Base-by-base conservation (phyloP, 441 rosid genomes). In the Gossypium aridum region DNA sequence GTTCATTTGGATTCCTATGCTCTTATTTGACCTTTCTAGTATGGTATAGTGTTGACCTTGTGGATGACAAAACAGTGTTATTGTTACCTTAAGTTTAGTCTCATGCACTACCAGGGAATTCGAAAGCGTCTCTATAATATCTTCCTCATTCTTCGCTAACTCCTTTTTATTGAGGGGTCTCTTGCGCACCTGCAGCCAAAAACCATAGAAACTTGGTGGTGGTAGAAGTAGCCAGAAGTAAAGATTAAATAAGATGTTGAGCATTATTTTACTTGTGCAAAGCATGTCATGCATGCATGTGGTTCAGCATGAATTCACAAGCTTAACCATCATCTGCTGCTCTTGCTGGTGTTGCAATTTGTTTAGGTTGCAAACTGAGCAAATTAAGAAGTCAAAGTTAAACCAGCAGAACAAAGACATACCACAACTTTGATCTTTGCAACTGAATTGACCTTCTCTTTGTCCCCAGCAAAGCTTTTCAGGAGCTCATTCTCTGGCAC, bases 361-460 rank as follows among this genome's bases (percentile, higher is more conserved):
- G 60, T 64, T 63, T 25, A 49, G 56, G 7, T 16, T 49, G 57
- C 14, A 64, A 4, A 47, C 13, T n/a, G 19, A 20, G 25, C 22
- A 14, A 64, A 28, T 56, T 37, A 43, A 9, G 25, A 39, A 57
- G 0, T n/a, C 25, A 43, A 61, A 63, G 63, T 9, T 1, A 72
- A 76, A 65, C 3, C 12, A 64, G 49, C 28, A 72, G 63, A 55
- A 63, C n/a, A 39, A 34, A 70, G 80, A 71, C 97, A 43, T 85
- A 96, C 99, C 96, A 96, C 98, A 64, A 96, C 99, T 96, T 96
- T 96, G 69, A 96, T 96, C 87, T 96, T 96, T 49, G 99, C 99
- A 67, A 93, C 99, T 77, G 98, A 83, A 80, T 87, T 90, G 77
- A 81, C 79, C 85, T 87, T 91, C 76, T 93, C 96, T 82, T 89